Evolutionary conservation across 805 yeast species (phyloP), one percentile per base, ranked within the genome.

Genomic region (Suhomyces xylopsoci): DNA sequence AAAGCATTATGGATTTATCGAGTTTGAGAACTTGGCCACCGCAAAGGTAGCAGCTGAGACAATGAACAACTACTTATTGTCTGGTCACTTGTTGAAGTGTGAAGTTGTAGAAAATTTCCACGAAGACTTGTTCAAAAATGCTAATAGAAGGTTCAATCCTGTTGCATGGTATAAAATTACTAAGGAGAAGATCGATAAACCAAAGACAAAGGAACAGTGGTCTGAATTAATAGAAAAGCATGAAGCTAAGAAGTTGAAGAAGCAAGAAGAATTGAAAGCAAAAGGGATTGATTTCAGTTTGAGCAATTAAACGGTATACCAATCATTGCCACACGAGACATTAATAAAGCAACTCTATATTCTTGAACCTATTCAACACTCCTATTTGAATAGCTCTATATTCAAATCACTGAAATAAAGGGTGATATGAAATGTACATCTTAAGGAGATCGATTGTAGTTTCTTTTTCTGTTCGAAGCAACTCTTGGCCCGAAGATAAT

Each of bases 31-130:
- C 51, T 65, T 68, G 38, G 89, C 85, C 47, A 96, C 88, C 51
- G 97, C 98, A 45, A 80, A 83, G 60, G 78, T 91, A 55, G 99
- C 97, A 3, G 88, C 88, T 55, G 98, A 94, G 59, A 85, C 97
- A 45, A 94, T 94, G 99, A 86, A 94, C 71, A 94, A 94, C 72
- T 94, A 94, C 64, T 79, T 94, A 56, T 67, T 94, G 45, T 85
- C 89, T 73, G 96, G 96, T 6, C 97, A 93, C 69, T 81, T 92
- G 56, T 74, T 94, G 61, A 86, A 88, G 70, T 78, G 78, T 55
- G 70, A 76, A 22, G 65, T 81, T 15, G 62, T 81, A 47, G 92
- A 88, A 36, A 75, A 81, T 54, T 78, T 81, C 9, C 80, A 83
- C 60, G 77, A 81, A 61, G 78, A 81, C 58, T 71, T 88, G 57